phyloP scores from a whole-genome alignment of 2,329 filamentous ascomycete species.

The Trichoderma pleuroti region DNA sequence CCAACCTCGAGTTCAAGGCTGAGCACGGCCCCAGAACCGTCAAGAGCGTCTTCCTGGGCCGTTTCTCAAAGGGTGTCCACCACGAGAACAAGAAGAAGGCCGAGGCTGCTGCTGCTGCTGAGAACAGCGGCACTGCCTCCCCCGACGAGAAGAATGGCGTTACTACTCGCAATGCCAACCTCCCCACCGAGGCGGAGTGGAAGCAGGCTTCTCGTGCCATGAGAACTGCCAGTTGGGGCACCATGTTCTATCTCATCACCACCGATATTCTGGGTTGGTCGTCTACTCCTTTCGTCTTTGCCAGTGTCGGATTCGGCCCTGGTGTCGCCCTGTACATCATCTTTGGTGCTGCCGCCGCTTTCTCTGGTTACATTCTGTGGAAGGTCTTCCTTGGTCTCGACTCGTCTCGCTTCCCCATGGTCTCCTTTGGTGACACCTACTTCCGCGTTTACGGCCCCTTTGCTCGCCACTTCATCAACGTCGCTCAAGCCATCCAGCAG shows the following conservation, averaged over 20 bases:
- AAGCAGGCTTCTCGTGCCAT: slow-evolving; percentile 16
- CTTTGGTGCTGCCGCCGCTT: slow-evolving; percentile 10
- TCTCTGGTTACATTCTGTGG: slow-evolving; percentile 11
- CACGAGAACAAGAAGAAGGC: slow-evolving; percentile 17
- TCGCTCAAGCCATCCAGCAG: slow-evolving; percentile 13
- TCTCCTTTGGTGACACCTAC: slow-evolving; percentile 16
- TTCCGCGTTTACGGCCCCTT: slow-evolving; percentile 11
- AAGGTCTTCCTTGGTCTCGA: slow-evolving; percentile 16
- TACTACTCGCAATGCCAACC: background rate
- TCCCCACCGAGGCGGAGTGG: slow-evolving; percentile 1
- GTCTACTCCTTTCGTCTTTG: slow-evolving; percentile 15
- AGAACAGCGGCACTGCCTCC: background rate
- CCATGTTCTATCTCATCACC: slow-evolving; percentile 17
- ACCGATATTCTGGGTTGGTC: slow-evolving; percentile 14
- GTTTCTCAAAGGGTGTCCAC: slow-evolving; percentile 14
- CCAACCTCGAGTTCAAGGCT: slow-evolving; percentile 8
- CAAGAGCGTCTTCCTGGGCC: background rate
- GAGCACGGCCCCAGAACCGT: slow-evolving; percentile 3
- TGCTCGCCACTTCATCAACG: slow-evolving; percentile 14
- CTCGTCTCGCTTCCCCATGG: slow-evolving; percentile 14
- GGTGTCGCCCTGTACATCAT: slow-evolving; percentile 12
- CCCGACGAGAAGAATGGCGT: slow-evolving; percentile 5
- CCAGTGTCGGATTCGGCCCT: slow-evolving; percentile 15
- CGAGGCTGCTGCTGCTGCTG: background rate
- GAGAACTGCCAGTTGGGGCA: slow-evolving; percentile 11